Evolutionary conservation across 768 basidiomycete species (phyloP).

Genomic region (Tylopilus vinaceipallidus): DNA sequence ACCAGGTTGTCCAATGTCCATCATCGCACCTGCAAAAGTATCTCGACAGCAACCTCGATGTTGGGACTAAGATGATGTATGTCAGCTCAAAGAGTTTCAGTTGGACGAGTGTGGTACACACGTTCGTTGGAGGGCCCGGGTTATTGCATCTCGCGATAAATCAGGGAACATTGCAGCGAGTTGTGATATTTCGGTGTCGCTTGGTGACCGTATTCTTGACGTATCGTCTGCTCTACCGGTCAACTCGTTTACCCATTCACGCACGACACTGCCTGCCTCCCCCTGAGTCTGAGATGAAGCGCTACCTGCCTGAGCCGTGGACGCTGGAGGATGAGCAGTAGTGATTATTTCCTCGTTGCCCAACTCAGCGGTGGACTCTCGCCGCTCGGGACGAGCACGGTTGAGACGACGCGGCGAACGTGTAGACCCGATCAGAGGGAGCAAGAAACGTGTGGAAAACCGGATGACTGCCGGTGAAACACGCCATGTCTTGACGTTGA

Average conservation of each 20-base stretch:
- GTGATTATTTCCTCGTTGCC: conserved; percentile 62
- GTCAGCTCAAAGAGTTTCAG: conserved; percentile 1
- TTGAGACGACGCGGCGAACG: conserved; percentile 64
- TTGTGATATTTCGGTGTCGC: conserved; percentile 72
- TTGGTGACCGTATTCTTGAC: conserved; percentile 65
- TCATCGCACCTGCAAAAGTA: conserved; percentile 52
- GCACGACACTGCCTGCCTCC: conserved; percentile 48
- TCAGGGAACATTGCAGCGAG: conserved; percentile 84
- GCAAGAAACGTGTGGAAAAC: conserved; percentile 55
- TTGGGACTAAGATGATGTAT: conserved; percentile 50
- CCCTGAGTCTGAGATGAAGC: conserved; percentile 21
- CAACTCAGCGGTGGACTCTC: conserved; percentile 15
- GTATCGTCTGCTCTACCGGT: conserved; percentile 60
- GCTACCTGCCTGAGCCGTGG: conserved; percentile 22
- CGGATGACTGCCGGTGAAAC: conserved; percentile 57
- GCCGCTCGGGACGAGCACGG: conserved; percentile 67
- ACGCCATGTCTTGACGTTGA: conserved; percentile 77
- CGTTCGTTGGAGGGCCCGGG: conserved; percentile 82
- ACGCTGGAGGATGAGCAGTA: conserved; percentile 46
- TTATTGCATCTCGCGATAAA: conserved; percentile 65
- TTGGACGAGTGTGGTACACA: conserved; percentile 30
- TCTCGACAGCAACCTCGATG: conserved; percentile 81
- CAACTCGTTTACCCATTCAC: conserved; percentile 79
- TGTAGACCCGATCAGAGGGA: conserved; percentile 66
- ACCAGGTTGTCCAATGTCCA: not conserved